These are phyloP conservation scores for Diplodia seriata DNA, from an alignment of 2,329 filamentous ascomycete species.

Conservation along the genomic window DNA sequence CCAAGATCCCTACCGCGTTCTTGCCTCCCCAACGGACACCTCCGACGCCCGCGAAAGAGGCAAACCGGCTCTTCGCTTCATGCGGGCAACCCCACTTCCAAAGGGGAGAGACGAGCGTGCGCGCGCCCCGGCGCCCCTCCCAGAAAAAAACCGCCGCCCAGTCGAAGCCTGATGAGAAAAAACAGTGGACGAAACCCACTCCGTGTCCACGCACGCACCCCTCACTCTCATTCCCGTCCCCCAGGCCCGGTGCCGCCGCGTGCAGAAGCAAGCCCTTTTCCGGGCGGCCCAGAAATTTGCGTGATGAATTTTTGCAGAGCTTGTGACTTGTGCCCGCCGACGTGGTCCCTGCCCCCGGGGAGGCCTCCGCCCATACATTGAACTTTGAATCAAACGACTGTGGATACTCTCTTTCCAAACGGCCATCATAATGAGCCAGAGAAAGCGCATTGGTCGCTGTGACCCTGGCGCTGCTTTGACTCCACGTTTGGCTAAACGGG, in stretches of 20 bases:
- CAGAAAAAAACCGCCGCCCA: not conserved
- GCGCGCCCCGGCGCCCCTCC: not conserved
- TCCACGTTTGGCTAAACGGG: not conserved
- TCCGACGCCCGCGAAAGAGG: conserved; percentile 5
- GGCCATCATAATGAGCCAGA: too few relatives aligned
- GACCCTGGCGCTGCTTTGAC: not conserved
- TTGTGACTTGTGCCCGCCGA: conserved; percentile 12
- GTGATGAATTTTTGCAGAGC: conserved; percentile 15
- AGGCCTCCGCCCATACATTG: not conserved
- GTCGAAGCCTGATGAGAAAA: not conserved
- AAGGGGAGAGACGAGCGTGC: not conserved
- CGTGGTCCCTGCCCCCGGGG: not conserved
- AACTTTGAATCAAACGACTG: too few relatives aligned
- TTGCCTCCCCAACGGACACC: not conserved
- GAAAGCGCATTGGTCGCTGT: not conserved
- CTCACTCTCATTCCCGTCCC: not conserved
- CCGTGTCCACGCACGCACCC: conserved; percentile 1
- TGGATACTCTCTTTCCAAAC: too few relatives aligned
- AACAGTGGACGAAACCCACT: conserved; percentile 9
- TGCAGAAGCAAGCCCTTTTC: not conserved
- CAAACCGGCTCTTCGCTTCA: conserved; percentile 14
- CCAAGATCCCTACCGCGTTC: not conserved
- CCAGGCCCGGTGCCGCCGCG: not conserved
- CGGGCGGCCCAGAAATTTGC: not conserved
- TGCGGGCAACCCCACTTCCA: not conserved